Percentiles rank a stretch among this genome's conserved stretches.
phyloP scores from a whole-genome alignment of 768 basidiomycete genomes.

The Mycena rebaudengoi region DNA sequence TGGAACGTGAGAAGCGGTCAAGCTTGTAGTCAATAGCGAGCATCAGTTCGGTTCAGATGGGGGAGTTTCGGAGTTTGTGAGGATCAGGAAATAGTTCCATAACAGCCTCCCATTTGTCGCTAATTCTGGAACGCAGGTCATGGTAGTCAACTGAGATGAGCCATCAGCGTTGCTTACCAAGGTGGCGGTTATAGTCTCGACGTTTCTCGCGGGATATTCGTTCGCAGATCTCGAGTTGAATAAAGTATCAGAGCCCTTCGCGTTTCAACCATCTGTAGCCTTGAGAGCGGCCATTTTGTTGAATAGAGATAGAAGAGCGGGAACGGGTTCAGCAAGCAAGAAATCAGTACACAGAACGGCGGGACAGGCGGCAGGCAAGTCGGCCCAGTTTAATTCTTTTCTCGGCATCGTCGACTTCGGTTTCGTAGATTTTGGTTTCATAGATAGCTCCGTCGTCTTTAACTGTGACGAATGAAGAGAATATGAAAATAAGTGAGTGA shows the following conservation, averaged over 20 bases:
- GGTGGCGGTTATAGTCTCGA: not conserved
- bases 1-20: too few species aligned
- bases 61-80: not conserved
- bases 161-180: not conserved
- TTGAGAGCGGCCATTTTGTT: not conserved
- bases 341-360: not conserved
- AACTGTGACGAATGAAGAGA: too few species aligned
- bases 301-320: not conserved
- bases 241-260: not conserved
- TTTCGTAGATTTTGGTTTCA: too few species aligned
- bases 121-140: not conserved
- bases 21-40: not conserved
- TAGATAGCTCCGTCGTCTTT: too few species aligned
- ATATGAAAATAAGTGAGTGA: too few species aligned
- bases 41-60: not conserved
- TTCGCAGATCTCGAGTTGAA: not conserved
- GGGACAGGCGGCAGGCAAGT: not conserved
- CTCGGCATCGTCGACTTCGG: too few species aligned
- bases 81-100: not conserved
- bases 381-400: too few species aligned
- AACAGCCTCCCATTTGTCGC: not conserved
- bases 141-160: not conserved
- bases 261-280: not conserved
- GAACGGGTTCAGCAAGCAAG: not conserved
- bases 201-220: not conserved